phyloP scores from a whole-genome alignment of 768 basidiomycete genomes.

The Rhizopogon vesiculosus region DNA sequence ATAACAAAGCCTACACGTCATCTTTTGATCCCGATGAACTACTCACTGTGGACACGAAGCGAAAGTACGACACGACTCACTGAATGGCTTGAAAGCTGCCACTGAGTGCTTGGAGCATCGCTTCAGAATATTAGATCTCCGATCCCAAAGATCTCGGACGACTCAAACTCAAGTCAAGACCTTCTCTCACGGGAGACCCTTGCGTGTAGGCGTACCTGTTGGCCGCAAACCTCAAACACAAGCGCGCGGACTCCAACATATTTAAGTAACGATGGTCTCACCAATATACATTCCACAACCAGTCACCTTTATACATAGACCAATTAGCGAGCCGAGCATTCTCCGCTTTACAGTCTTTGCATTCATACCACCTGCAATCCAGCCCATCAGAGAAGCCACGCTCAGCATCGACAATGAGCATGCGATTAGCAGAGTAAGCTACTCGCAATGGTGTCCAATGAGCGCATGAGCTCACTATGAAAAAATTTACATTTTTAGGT shows the following conservation, averaged over 20 bases:
- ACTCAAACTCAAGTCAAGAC: background rate
- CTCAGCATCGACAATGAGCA: too few relatives aligned
- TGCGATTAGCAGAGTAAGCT: too few relatives aligned
- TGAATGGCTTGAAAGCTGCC: background rate
- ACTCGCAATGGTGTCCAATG: too few relatives aligned
- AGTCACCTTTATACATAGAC: background rate
- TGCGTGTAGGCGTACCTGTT: background rate
- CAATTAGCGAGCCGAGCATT: too few relatives aligned
- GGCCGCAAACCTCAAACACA: background rate
- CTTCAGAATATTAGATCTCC: slow-evolving; percentile 2
- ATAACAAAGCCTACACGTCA: background rate
- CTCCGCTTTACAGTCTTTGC: too few relatives aligned
- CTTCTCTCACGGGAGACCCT: slow-evolving; percentile 3
- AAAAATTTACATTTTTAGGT: too few relatives aligned
- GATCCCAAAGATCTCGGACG: slow-evolving; percentile 1
- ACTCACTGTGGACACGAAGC: slow-evolving; percentile 2
- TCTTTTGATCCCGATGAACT: slow-evolving; percentile 6
- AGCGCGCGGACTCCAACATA: background rate
- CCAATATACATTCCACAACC: background rate
- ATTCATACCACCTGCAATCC: too few relatives aligned
- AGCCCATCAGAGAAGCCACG: too few relatives aligned
- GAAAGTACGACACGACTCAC: slow-evolving; percentile 3
- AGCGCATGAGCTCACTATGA: too few relatives aligned
- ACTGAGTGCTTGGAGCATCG: slow-evolving; percentile 11
- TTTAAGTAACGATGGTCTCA: background rate